These are phyloP conservation scores for Francoa sonchifolia DNA, from an alignment of 441 rosid genomes.

Conservation along the genomic window DNA sequence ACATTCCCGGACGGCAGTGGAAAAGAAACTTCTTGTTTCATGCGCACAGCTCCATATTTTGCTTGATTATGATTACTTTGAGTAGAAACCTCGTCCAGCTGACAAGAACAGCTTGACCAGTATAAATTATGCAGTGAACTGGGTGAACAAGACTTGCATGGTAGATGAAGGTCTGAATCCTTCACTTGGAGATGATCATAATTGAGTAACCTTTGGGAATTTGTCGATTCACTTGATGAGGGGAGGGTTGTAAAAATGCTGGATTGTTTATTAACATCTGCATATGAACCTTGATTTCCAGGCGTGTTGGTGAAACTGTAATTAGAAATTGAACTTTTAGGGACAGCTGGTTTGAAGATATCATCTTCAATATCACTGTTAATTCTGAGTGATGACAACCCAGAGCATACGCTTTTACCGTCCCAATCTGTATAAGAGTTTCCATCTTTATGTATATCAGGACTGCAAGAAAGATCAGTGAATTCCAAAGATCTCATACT, in stretches of 20 bases:
- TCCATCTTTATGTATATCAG: conserved; percentile 15
- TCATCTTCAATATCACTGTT: conserved; percentile 12
- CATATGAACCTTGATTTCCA: conserved; percentile 12
- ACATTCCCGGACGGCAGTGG: conserved; percentile 7
- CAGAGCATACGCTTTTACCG: conserved; percentile 16
- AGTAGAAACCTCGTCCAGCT: conserved; percentile 7
- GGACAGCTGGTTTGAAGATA: conserved; percentile 2
- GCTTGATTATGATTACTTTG: conserved; percentile 6
- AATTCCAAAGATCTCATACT: conserved; percentile 3
- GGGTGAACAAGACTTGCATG: conserved; percentile 11
- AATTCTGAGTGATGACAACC: conserved; percentile 16
- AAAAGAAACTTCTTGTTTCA: conserved; percentile 5
- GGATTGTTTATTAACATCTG: conserved; percentile 4
- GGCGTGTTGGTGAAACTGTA: conserved; percentile 6
- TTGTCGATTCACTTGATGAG: no score
- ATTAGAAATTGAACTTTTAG: conserved; percentile 15
- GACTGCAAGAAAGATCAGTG: conserved; percentile 1
- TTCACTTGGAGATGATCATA: conserved; percentile 20
- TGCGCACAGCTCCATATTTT: conserved; percentile 7
- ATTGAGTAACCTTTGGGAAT: conserved; percentile 17
- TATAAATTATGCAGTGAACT: conserved; percentile 9
- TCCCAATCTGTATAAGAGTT: conserved; percentile 11
- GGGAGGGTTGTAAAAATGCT: no score
- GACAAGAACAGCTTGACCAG: conserved; percentile 13
- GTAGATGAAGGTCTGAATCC: conserved; percentile 14